A percentile compares a stretch with the other conserved stretches of the same genome.
phyloP scores from a whole-genome alignment of 352 stramenopile genomes.

The Pythium aquatile region DNA sequence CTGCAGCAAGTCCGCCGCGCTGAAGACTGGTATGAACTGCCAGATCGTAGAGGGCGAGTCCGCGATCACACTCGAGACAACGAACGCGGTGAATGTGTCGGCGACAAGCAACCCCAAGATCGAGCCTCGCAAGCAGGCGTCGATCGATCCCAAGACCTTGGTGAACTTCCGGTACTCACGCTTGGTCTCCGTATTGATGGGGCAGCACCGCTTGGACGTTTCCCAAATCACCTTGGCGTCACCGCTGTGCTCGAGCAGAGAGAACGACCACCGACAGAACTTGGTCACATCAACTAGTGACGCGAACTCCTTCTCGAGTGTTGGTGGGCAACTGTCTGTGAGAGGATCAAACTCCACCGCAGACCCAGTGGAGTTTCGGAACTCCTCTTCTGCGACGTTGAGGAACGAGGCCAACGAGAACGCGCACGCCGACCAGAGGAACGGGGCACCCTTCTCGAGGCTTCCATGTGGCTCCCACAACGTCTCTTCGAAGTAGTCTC shows the following conservation, averaged over 20 bases:
- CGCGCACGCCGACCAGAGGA: constrained; percentile 81
- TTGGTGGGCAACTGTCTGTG: constrained; percentile 49
- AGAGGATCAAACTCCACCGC: constrained; percentile 49
- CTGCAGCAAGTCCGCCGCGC: constrained; percentile 74
- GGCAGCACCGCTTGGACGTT: constrained; percentile 81
- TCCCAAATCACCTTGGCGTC: constrained; percentile 89
- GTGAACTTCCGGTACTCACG: constrained; percentile 87
- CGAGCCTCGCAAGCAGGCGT: constrained; percentile 77
- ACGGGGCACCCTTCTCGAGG: constrained; percentile 82
- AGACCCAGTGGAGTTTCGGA: constrained; percentile 20
- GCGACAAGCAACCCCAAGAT: constrained; percentile 82
- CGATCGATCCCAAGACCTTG: constrained; percentile 82
- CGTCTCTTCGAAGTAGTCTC: constrained; percentile 86
- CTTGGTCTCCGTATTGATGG: constrained; percentile 84
- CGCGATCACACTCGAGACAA: constrained; percentile 80
- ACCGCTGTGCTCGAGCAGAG: constrained; percentile 75
- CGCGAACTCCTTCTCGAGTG: constrained; percentile 80
- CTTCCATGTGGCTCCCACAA: constrained; percentile 86
- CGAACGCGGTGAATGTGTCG: constrained; percentile 87
- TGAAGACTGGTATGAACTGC: constrained; percentile 81
- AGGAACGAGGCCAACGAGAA: constrained; percentile 82
- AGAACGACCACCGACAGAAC: constrained; percentile 88
- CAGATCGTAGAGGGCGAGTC: constrained; percentile 61
- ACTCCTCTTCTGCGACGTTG: constrained; percentile 64
- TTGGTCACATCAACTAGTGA: constrained; percentile 77